Evolutionary conservation across 805 yeast genomes (phyloP).

Genomic region (Pichia pseudocactophila): DNA sequence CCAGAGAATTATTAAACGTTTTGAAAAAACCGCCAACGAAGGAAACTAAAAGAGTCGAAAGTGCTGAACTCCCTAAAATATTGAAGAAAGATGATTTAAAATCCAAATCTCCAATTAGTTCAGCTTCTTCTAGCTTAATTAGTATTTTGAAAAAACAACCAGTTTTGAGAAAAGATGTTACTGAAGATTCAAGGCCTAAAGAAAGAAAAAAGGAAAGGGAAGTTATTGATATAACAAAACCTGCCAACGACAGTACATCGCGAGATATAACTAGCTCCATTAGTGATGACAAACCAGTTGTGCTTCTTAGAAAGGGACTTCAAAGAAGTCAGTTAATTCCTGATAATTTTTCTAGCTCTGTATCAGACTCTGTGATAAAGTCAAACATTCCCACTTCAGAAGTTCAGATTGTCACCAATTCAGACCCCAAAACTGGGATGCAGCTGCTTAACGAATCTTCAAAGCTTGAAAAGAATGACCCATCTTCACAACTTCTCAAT

Average conservation of each 20-base stretch:
- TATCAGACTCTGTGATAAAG: too few relatives aligned
- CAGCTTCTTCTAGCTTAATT: too few relatives aligned
- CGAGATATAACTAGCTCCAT: slow-evolving; percentile 4
- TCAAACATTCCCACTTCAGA: neutral
- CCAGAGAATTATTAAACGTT: slow-evolving; percentile 19
- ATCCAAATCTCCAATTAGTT: too few relatives aligned
- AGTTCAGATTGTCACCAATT: too few relatives aligned
- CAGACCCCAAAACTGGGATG: neutral
- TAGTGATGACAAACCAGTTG: slow-evolving; percentile 5
- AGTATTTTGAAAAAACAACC: too few relatives aligned
- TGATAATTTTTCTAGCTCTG: neutral
- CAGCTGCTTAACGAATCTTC: slow-evolving; percentile 2
- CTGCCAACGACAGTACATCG: slow-evolving; percentile 11
- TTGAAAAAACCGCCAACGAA: slow-evolving; percentile 4
- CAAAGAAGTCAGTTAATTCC: neutral
- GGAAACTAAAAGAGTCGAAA: neutral
- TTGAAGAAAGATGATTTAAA: too few relatives aligned
- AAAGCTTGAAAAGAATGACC: slow-evolving; percentile 2
- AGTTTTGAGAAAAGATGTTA: too few relatives aligned
- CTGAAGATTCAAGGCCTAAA: neutral
- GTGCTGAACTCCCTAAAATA: too few relatives aligned
- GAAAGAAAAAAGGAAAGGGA: neutral
- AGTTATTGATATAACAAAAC: slow-evolving; percentile 12
- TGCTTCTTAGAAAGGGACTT: slow-evolving; percentile 8
- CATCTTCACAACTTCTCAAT: slow-evolving; percentile 5